These are phyloP conservation scores for Aspergillus terreus DNA, from an alignment of 2,329 filamentous ascomycete genomes.

Conservation along the genomic window DNA sequence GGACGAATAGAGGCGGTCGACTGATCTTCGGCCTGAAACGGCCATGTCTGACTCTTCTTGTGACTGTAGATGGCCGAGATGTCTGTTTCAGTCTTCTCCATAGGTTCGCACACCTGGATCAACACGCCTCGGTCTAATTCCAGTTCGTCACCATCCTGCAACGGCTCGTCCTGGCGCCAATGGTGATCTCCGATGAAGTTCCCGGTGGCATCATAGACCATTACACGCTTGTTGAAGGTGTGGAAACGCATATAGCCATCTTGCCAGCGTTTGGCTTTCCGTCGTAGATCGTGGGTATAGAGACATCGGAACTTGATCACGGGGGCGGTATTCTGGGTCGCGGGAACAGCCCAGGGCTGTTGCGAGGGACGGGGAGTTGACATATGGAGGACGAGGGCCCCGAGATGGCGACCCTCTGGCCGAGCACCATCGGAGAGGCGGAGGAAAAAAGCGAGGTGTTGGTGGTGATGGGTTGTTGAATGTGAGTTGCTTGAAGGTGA, in stretches of 20 bases:
- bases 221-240: constrained; percentile 83
- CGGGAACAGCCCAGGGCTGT: constrained; percentile 33
- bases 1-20: constrained; percentile 44
- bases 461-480: neutral
- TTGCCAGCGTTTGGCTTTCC: constrained; percentile 91
- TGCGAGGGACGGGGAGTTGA: constrained; percentile 3
- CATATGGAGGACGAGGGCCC: constrained; percentile 8
- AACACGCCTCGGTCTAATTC: constrained; percentile 72
- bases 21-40: constrained; percentile 24
- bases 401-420: constrained; percentile 7
- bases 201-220: constrained; percentile 80
- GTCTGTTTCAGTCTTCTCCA: constrained; percentile 73
- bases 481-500: neutral
- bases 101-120: constrained; percentile 73
- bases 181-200: constrained; percentile 83
- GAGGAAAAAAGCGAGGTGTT: neutral
- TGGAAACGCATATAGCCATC: constrained; percentile 87
- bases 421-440: constrained; percentile 11
- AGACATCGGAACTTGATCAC: constrained; percentile 82
- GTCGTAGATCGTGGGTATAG: constrained; percentile 77
- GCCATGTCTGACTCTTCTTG: constrained; percentile 45
- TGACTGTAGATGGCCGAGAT: constrained; percentile 71
- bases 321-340: constrained; percentile 63
- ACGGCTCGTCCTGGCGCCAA: constrained; percentile 65
- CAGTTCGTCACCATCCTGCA: constrained; percentile 79